Evolutionary conservation across 148 eudicot genomes (phyloP), one percentile per base, ranked within the genome.

Genomic region (Rhododendron simsii): DNA sequence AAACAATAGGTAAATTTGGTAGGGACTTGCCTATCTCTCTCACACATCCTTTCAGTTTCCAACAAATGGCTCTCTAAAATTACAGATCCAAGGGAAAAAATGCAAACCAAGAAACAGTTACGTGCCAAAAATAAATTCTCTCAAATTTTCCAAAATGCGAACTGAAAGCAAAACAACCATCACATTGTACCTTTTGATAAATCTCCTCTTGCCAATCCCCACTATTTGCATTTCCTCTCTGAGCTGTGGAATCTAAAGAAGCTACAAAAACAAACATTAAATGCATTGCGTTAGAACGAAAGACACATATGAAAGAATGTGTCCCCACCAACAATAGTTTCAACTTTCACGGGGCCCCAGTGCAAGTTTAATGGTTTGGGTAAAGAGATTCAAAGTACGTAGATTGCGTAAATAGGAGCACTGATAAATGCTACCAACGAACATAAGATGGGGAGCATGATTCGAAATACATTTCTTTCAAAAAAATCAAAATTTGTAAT

Each of bases 161-260:
- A 55, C 59, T 0, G 0, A 3, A 12, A 26, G 51, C 16, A 5
- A n/a, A 86, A 71, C 81, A 71, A 16, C n/a, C 20, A 81, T 86
- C 44, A 5, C n/a, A 82, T 59, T 37, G 78, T 90, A 97, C 99
- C 98, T 93, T 97, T 85, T 97, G 99, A 86, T 91, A 97, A 82
- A 92, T 89, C 88, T 97, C 99, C 91, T 97, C 99, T 89, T 97
- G 96, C 95, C 95, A 93, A 83, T 97, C 98, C 81, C 93, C 95
- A 75, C 87, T 88, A 85, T 80, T 89, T 77, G 89, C 80, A 87
- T 90, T 89, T 83, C 94, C 91, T 4, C 96, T 94, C 87, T 95
- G 96, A 81, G 96, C 92, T 39, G 96, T 94, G 83, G 96, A 93
- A 88, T 97, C 99, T 87, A 92, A 90, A 67, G 98, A 94, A 86